phyloP scores from a whole-genome alignment of 164 flowering plant species.

The Piper betle region DNA sequence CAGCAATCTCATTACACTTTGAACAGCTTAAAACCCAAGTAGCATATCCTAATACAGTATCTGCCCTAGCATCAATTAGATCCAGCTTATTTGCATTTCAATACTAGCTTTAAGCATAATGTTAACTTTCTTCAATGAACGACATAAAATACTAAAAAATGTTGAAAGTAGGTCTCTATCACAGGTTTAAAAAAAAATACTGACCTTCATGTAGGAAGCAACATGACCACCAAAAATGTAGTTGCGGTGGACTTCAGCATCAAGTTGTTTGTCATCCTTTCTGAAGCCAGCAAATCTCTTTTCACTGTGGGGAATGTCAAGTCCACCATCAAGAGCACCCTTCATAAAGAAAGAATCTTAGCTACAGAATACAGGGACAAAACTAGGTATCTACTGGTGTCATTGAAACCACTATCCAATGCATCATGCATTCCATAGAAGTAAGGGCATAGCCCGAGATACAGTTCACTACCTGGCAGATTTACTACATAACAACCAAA shows the following conservation, averaged over 20 bases:
- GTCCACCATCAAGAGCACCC: slow-evolving; percentile 89
- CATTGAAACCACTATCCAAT: neutral
- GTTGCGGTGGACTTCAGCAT: slow-evolving; percentile 72
- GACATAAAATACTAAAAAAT: no score
- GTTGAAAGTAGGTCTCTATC: no score
- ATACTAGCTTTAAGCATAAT: no score
- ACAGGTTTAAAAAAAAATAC: neutral
- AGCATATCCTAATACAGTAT: no score
- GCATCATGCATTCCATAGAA: neutral
- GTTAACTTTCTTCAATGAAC: no score
- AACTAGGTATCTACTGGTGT: neutral
- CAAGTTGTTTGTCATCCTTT: slow-evolving; percentile 60
- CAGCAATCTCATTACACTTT: no score
- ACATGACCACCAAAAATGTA: slow-evolving; percentile 79
- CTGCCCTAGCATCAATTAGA: no score
- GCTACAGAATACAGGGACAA: neutral
- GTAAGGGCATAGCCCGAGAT: neutral
- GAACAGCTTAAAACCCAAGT: no score
- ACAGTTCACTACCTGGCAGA: neutral
- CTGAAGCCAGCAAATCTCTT: slow-evolving; percentile 71
- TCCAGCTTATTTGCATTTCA: no score
- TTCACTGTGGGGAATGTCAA: slow-evolving; percentile 83
- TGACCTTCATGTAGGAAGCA: slow-evolving; percentile 63
- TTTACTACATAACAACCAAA: neutral
- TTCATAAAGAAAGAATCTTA: slow-evolving; percentile 8